Evolutionary conservation across 768 basidiomycete species (phyloP).

Genomic region (Galerina sulciceps): DNA sequence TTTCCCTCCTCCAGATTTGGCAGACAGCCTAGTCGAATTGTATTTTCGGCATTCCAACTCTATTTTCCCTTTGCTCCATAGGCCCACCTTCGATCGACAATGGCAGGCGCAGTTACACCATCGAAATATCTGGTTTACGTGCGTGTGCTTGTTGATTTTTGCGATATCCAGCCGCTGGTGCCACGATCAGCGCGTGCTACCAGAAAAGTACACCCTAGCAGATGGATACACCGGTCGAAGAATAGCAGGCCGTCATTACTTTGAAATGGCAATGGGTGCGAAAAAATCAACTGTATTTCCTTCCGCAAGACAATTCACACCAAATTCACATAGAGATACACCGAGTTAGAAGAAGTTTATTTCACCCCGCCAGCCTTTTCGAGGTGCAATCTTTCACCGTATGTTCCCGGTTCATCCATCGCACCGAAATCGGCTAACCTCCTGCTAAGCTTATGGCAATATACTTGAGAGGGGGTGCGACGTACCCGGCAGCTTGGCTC

Average conservation of each 20-base stretch:
- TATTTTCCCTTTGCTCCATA: conserved; percentile 71
- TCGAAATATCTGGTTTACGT: conserved; percentile 61
- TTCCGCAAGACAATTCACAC: neutral
- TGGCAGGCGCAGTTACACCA: conserved; percentile 58
- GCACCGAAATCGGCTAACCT: neutral
- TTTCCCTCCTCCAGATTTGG: conserved; percentile 72
- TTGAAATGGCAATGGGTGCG: conserved; percentile 57
- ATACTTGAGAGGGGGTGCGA: conserved; percentile 55
- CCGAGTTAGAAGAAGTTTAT: conserved; percentile 50
- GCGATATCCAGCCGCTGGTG: conserved; percentile 73
- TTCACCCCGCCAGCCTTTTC: conserved; percentile 61
- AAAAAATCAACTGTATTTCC: conserved; percentile 1
- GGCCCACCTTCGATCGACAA: conserved; percentile 67
- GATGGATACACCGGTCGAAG: conserved; percentile 47
- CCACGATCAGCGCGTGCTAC: conserved; percentile 61
- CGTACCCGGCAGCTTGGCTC: conserved; percentile 57
- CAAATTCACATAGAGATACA: conserved; percentile 47
- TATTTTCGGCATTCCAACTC: conserved; percentile 70
- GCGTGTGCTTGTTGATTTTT: conserved; percentile 65
- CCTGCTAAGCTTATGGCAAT: conserved; percentile 51
- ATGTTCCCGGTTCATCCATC: conserved; percentile 2
- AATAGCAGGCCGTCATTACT: conserved; percentile 50
- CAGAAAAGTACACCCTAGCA: conserved; percentile 23
- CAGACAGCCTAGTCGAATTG: conserved; percentile 58
- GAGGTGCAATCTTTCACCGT: conserved; percentile 58